Percentiles rank a stretch among this genome's conserved stretches.
phyloP scores from a whole-genome alignment of 108 stramenopile species.

The Cylindrotheca fusiformis region DNA sequence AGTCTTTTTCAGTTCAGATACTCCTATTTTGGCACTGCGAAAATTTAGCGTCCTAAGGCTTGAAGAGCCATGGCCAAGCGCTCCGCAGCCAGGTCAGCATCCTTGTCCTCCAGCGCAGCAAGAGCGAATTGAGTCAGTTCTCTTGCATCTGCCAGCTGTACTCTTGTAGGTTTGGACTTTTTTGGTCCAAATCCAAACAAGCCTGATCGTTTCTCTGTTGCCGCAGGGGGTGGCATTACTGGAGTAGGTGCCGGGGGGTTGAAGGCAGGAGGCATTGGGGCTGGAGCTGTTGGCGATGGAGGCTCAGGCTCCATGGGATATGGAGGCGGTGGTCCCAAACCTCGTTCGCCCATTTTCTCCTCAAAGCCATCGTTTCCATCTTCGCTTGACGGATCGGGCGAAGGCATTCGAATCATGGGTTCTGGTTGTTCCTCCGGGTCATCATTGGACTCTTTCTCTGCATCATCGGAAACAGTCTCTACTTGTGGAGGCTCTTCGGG shows the following conservation, averaged over 20 bases:
- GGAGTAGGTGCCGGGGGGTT: constrained; percentile 22
- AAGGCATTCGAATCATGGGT: constrained; percentile 9
- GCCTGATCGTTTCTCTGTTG: constrained; percentile 14
- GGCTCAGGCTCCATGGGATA: constrained; percentile 24
- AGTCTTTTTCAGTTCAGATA: too few species aligned
- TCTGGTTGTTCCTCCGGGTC: constrained; percentile 7
- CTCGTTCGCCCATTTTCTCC: constrained; percentile 39
- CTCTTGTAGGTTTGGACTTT: constrained; percentile 49
- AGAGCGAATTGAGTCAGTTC: constrained; percentile 83
- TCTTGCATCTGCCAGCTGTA: constrained; percentile 67
- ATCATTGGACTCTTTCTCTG: constrained; percentile 8
- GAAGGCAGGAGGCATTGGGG: constrained; percentile 15
- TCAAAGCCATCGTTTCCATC: constrained; percentile 34
- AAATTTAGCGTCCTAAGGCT: constrained; percentile 35
- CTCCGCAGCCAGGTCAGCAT: constrained; percentile 72
- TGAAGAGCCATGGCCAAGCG: constrained; percentile 73
- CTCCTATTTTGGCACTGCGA: too few species aligned
- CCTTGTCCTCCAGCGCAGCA: constrained; percentile 74
- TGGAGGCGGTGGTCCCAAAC: constrained; percentile 44
- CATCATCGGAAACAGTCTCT: constrained; percentile 19
- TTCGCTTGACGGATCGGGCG: background rate
- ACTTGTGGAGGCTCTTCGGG: constrained; percentile 2
- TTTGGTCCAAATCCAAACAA: constrained; percentile 35
- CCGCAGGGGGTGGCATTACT: constrained; percentile 7
- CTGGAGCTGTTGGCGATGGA: constrained; percentile 26